Base-by-base conservation (phyloP, 2,329 filamentous ascomycete genomes). In the Immersiporthe knoxdaviesiana region DNA sequence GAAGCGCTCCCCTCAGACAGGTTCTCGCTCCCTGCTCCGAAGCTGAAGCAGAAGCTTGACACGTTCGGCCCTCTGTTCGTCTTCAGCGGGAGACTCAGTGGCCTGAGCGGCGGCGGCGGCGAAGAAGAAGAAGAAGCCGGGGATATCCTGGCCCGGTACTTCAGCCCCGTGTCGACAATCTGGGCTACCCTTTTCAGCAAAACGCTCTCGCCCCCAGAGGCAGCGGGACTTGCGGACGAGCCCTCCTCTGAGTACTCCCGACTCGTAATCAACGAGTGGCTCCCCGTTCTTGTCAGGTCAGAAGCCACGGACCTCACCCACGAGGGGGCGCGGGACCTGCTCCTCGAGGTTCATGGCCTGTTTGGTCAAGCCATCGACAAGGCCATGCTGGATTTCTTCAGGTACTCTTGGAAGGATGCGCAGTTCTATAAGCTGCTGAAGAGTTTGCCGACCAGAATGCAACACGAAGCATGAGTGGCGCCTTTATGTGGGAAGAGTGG, bases 261-360 rank as follows among this genome's bases (percentile, higher is more conserved):
- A 8, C 27, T 68, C 8, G 30, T 68, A 11, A 27, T 68, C 37
- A 70, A 70, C 18, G 63, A 58, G 16, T 68, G 62, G 66, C 61
- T 70, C 32, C 66, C 66, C 6, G 39, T 70, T 18, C 37, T 68
- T 21, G 66, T 70, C 56, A 68, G 62, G 50, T 70, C 68, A 24
- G 44, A 62, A 16, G 47, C 60, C n/a, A 16, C 2, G 2, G 62
- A 56, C 3, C 11, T 65, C 32, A 63, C 66, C 21, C 30, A 68
- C 27, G 56, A 63, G 11, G 35, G 65, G 54, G 62, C 63, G 14
- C 44, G 66, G 10, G 62, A 62, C 35, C 63, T 63, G 16, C 32
- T 70, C 30, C 27, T 68, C 37, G 21, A 65, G 62, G 58, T 32
- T 7, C 68, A 63, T 10, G 27, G 32, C 27, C 27, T 47, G n/a